phyloP scores from a whole-genome alignment of 192 early-diverging fungal species.

The Physocladia obscura region DNA sequence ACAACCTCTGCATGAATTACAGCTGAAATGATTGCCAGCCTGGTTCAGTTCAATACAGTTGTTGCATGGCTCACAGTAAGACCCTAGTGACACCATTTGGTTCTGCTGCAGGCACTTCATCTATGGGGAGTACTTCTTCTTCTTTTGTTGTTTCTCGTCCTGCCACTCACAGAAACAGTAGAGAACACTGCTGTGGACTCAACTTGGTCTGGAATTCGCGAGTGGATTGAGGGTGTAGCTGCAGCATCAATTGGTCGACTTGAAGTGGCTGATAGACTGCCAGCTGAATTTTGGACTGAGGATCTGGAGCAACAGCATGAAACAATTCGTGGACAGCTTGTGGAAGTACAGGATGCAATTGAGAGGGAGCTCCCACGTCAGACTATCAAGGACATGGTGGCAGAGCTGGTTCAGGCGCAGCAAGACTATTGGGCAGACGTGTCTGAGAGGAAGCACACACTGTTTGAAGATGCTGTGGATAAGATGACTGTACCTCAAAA shows the following conservation, averaged over 20 bases:
- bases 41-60: too few relatives aligned
- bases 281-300: background rate
- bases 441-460: background rate
- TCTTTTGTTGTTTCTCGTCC: too few relatives aligned
- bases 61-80: too few relatives aligned
- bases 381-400: background rate
- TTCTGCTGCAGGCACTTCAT: too few relatives aligned
- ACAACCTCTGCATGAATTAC: too few relatives aligned
- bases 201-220: background rate
- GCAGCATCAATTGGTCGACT: background rate
- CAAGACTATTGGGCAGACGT: background rate
- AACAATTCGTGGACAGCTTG: background rate
- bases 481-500: constrained; percentile 24
- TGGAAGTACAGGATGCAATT: background rate
- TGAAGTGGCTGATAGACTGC: background rate
- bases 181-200: too few relatives aligned
- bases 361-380: background rate
- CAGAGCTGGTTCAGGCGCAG: background rate
- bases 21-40: too few relatives aligned
- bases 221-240: background rate
- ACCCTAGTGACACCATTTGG: too few relatives aligned
- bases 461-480: constrained; percentile 11
- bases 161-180: too few relatives aligned
- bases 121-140: too few relatives aligned
- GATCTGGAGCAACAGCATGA: background rate